Evolutionary conservation across 805 yeast genomes (phyloP).

Genomic region (Starmera quercuum): DNA sequence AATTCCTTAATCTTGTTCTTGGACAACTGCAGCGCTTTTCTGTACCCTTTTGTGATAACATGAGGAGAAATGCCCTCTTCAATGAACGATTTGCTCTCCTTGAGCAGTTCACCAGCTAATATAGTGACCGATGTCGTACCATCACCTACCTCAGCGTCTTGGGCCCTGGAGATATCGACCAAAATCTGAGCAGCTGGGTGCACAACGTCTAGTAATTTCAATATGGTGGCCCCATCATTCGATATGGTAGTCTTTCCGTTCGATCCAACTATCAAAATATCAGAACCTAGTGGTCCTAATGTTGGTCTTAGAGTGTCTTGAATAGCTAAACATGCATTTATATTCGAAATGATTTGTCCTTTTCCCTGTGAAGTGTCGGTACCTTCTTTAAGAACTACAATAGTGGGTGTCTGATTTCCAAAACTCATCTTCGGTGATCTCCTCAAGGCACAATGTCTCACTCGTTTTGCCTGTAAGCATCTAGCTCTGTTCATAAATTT

Average conservation of each 20-base stretch:
- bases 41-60: constrained; percentile 78
- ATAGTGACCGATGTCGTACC: constrained; percentile 96
- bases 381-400: constrained; percentile 95
- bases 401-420: constrained; percentile 94
- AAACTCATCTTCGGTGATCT: constrained; percentile 54
- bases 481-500: not conserved
- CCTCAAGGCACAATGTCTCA: no score
- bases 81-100: constrained; percentile 82
- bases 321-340: constrained; percentile 94
- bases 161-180: constrained; percentile 91
- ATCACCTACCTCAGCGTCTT: constrained; percentile 97
- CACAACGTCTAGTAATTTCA: constrained; percentile 86
- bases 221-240: constrained; percentile 96
- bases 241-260: constrained; percentile 90
- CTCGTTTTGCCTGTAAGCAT: not conserved
- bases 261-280: constrained; percentile 78
- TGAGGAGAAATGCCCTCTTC: constrained; percentile 96
- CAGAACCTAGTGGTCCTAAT: constrained; percentile 95
- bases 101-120: constrained; percentile 88
- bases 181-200: constrained; percentile 97
- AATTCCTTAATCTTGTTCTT: constrained; percentile 65
- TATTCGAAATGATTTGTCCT: constrained; percentile 91
- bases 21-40: constrained; percentile 75
- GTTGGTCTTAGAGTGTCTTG: constrained; percentile 95
- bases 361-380: constrained; percentile 95